phyloP scores from a whole-genome alignment of 2,329 filamentous ascomycete genomes.

The Botryosphaeria agaves region DNA sequence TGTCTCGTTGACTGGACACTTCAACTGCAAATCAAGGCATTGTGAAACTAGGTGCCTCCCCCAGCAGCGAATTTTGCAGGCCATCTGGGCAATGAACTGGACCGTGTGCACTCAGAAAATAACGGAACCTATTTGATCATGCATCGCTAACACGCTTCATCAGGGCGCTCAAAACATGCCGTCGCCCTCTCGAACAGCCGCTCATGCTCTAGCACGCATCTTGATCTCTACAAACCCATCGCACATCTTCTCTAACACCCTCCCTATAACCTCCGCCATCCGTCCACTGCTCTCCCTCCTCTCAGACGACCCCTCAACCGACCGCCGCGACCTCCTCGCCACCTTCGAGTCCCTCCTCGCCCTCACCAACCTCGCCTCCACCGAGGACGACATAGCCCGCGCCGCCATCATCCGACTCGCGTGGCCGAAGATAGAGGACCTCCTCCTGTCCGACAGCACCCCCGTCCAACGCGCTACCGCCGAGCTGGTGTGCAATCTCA shows the following conservation, averaged over 20 bases:
- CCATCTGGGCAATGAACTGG: too few species aligned
- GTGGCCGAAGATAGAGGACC: conserved; percentile 66
- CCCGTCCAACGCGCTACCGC: conserved; percentile 68
- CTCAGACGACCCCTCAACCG: conserved; percentile 36
- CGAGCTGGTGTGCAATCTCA: conserved; percentile 83
- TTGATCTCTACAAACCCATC: conserved; percentile 73
- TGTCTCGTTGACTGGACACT: too few species aligned
- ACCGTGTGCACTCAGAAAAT: too few species aligned
- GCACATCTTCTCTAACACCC: conserved; percentile 65
- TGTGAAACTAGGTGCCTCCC: too few species aligned
- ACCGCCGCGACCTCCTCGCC: conserved; percentile 62
- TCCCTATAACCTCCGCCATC: conserved; percentile 61
- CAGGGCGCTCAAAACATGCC: too few species aligned
- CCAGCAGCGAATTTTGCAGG: too few species aligned
- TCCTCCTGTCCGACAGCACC: conserved; percentile 58
- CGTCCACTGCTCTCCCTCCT: conserved; percentile 65
- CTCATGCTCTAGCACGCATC: conserved; percentile 68
- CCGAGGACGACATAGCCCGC: conserved; percentile 44
- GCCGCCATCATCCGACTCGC: conserved; percentile 54
- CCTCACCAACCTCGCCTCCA: conserved; percentile 79
- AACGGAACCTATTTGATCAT: too few species aligned
- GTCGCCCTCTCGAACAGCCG: conserved; percentile 35
- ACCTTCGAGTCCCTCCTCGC: conserved; percentile 84
- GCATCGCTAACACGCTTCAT: too few species aligned
- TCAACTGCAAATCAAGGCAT: too few species aligned